A percentile compares a stretch with the other conserved stretches of the same genome.
Conservation (phyloP, 2,329 filamentous ascomycete species). For the Dothistroma septosporum region DNA sequence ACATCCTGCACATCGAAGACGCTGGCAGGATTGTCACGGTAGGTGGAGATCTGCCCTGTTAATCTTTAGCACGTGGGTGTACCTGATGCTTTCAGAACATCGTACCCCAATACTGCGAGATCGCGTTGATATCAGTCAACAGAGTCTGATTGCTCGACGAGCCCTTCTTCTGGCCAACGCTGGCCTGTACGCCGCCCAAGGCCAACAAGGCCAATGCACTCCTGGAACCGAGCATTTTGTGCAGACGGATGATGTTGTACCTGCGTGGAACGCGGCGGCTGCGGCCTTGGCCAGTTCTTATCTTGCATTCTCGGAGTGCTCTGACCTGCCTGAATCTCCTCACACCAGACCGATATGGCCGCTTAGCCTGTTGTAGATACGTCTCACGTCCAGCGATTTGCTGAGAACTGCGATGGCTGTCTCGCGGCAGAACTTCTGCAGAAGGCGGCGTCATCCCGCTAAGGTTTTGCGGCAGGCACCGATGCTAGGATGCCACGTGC, state of each 20-base stretch:
- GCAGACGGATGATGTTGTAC: background rate
- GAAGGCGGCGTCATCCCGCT: background rate
- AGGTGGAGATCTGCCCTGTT: constrained; percentile 43
- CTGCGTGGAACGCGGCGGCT: background rate
- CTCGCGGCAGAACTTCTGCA: background rate
- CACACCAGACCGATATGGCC: background rate
- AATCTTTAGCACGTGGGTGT: background rate
- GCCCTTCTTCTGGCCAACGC: background rate
- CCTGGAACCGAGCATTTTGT: background rate
- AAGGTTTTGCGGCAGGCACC: background rate
- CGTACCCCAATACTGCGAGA: constrained; percentile 43
- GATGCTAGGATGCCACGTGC: background rate
- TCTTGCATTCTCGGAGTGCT: background rate
- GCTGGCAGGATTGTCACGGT: constrained; percentile 44
- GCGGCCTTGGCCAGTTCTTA: background rate
- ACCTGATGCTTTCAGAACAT: background rate
- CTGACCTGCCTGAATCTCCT: background rate
- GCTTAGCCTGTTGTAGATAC: background rate
- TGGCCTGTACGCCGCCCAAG: background rate
- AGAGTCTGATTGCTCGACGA: constrained; percentile 14
- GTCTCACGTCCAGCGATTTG: background rate
- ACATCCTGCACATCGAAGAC: constrained; percentile 48
- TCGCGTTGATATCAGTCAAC: constrained; percentile 33
- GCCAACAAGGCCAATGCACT: background rate
- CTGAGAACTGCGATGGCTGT: background rate